A percentile compares a stretch with the other conserved stretches of the same genome.
phyloP scores from a whole-genome alignment of 257 asterid species.

The Asclepias syriaca region DNA sequence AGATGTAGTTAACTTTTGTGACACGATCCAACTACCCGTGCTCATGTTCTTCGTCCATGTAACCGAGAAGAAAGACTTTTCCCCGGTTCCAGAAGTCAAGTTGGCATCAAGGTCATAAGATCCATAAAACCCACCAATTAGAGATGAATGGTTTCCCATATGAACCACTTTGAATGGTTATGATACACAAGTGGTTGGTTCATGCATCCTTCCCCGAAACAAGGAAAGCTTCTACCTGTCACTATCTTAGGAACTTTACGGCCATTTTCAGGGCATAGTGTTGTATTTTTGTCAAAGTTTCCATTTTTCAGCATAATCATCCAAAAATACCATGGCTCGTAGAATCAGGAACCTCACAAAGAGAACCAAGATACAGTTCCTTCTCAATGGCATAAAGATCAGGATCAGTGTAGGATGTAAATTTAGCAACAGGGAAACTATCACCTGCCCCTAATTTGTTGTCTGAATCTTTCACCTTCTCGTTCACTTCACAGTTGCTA shows the following conservation, averaged over 20 bases:
- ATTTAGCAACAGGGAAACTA: slow-evolving; percentile 36
- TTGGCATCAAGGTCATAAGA: slow-evolving; percentile 72
- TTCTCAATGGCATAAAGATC: slow-evolving; percentile 71
- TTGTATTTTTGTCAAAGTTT: slow-evolving; percentile 69
- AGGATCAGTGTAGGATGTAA: slow-evolving; percentile 43
- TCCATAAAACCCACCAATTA: slow-evolving; percentile 76
- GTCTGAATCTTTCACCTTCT: slow-evolving; percentile 59
- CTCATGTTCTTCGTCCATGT: slow-evolving; percentile 62
- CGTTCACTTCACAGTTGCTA: slow-evolving; percentile 45
- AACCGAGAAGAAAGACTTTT: slow-evolving; percentile 49
- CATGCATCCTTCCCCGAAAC: slow-evolving; percentile 87
- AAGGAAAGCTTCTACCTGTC: slow-evolving; percentile 64
- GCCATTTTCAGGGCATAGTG: slow-evolving; percentile 81
- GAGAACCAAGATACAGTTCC: slow-evolving; percentile 68
- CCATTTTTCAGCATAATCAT: slow-evolving; percentile 86
- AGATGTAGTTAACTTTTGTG: slow-evolving; percentile 61
- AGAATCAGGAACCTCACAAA: slow-evolving; percentile 49
- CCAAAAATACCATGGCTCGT: slow-evolving; percentile 65
- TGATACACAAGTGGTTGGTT: slow-evolving; percentile 77
- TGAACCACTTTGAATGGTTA: slow-evolving; percentile 39
- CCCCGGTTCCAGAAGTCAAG: slow-evolving; percentile 34
- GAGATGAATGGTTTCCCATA: slow-evolving; percentile 25
- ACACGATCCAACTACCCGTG: slow-evolving; percentile 62
- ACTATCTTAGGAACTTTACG: slow-evolving; percentile 56
- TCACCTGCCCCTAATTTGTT: slow-evolving; percentile 62